Percentiles rank a stretch among this genome's conserved stretches.
These are phyloP conservation scores for Cerrena zonata DNA, from an alignment of 1,284 basidiomycete genomes.

Conservation along the genomic window DNA sequence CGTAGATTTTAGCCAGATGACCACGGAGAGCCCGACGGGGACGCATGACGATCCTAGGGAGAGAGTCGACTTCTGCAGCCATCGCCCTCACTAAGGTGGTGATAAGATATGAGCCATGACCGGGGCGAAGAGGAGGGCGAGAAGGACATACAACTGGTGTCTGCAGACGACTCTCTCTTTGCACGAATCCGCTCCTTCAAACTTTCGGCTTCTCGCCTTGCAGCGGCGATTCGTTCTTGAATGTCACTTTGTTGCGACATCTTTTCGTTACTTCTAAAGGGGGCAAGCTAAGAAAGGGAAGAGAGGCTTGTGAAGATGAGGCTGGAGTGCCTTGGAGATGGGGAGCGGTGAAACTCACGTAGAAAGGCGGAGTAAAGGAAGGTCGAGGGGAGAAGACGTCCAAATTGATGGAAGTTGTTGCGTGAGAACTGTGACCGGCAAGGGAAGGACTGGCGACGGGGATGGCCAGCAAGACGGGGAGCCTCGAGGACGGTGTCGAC, in stretches of 20 bases:
- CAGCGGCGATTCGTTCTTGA: constrained; percentile 91
- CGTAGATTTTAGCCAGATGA: constrained; percentile 98
- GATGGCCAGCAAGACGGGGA: neutral
- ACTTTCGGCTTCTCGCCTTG: constrained; percentile 91
- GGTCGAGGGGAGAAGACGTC: constrained; percentile 1
- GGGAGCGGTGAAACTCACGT: neutral
- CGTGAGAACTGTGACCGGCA: constrained; percentile 1
- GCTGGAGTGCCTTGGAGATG: no score
- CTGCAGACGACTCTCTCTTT: constrained; percentile 90
- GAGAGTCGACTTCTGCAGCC: constrained; percentile 91
- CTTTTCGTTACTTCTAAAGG: constrained; percentile 6
- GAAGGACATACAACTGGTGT: constrained; percentile 80
- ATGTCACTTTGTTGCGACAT: constrained; percentile 86
- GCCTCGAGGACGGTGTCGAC: constrained; percentile 4
- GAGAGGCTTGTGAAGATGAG: neutral
- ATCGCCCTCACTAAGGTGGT: constrained; percentile 75
- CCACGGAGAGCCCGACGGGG: constrained; percentile 91
- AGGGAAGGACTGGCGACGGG: neutral
- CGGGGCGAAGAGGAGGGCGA: neutral
- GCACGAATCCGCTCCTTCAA: constrained; percentile 96
- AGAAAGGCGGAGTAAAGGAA: neutral
- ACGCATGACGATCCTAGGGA: constrained; percentile 94
- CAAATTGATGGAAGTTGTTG: constrained; percentile 2
- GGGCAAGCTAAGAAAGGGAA: neutral
- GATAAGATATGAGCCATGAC: constrained; percentile 5